phyloP scores from a whole-genome alignment of 768 basidiomycete genomes.

The Clathrus columnatus region DNA sequence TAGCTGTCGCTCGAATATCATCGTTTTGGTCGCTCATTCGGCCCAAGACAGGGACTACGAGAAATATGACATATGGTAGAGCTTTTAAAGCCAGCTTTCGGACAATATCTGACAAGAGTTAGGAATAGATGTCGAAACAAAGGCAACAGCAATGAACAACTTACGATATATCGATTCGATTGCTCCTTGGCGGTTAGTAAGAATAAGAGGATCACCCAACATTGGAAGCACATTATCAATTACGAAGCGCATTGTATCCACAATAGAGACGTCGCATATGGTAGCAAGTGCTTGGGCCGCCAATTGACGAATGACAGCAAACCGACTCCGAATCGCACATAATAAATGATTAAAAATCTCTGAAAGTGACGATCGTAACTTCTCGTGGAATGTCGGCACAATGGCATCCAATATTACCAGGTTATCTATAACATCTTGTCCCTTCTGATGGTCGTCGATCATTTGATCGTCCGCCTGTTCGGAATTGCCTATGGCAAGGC shows the following conservation, averaged over 20 bases:
- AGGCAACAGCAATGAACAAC: constrained; percentile 27
- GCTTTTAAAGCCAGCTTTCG: constrained; percentile 89
- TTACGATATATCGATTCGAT: constrained; percentile 86
- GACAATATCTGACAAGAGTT: constrained; percentile 64
- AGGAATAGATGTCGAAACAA: constrained; percentile 15
- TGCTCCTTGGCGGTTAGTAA: constrained; percentile 79
- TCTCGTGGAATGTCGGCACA: constrained; percentile 61
- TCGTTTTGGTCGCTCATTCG: constrained; percentile 95
- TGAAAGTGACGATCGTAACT: constrained; percentile 59
- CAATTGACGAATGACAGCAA: constrained; percentile 82
- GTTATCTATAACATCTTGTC: constrained; percentile 89
- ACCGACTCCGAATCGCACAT: constrained; percentile 73
- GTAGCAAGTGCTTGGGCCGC: constrained; percentile 84
- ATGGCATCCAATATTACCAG: constrained; percentile 83
- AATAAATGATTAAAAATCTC: constrained; percentile 71
- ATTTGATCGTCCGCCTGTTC: constrained; percentile 52
- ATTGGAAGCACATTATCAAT: constrained; percentile 77
- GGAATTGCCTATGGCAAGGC: constrained; percentile 38
- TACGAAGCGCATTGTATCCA: constrained; percentile 82
- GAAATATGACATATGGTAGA: constrained; percentile 91
- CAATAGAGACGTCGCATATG: constrained; percentile 77
- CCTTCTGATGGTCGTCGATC: constrained; percentile 49
- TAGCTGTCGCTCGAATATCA: constrained; percentile 84
- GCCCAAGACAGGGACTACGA: constrained; percentile 92
- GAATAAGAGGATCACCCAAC: constrained; percentile 66